Conservation (phyloP, 257 asterid genomes). For the Nicotiana obtusifolia region DNA sequence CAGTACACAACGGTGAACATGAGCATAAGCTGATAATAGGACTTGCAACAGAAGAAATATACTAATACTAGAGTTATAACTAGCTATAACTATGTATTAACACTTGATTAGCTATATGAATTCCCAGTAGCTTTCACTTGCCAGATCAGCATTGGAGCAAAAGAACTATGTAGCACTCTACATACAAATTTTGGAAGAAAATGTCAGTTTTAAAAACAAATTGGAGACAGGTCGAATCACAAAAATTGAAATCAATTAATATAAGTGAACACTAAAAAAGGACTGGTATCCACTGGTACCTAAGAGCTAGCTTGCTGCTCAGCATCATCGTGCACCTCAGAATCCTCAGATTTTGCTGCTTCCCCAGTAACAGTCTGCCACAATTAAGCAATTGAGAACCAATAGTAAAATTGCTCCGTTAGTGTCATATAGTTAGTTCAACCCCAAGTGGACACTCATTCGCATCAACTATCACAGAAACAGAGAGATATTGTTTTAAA, state of each 20-base stretch:
- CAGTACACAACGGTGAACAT: not conserved
- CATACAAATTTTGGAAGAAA: not conserved
- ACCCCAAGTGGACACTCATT: not conserved
- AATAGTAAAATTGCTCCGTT: not conserved
- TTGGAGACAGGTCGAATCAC: too few relatives aligned
- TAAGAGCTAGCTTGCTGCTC: conserved; percentile 23
- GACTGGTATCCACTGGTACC: not conserved
- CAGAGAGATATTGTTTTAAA: not conserved
- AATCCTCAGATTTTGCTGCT: not conserved
- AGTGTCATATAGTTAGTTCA: not conserved
- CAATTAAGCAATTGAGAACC: not conserved
- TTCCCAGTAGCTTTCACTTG: not conserved
- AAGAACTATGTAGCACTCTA: not conserved
- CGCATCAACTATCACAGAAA: not conserved
- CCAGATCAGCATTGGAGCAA: not conserved
- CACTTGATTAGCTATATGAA: not conserved
- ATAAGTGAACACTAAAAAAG: too few relatives aligned
- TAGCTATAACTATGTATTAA: not conserved
- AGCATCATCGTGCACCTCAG: conserved; percentile 14
- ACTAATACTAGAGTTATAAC: not conserved
- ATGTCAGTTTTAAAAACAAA: not conserved
- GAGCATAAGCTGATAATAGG: not conserved
- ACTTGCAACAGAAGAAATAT: not conserved
- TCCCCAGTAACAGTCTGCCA: not conserved
- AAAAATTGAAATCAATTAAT: too few relatives aligned